Conservation (phyloP, 2,329 filamentous ascomycete genomes). For the Pestalotiopsis sp. region DNA sequence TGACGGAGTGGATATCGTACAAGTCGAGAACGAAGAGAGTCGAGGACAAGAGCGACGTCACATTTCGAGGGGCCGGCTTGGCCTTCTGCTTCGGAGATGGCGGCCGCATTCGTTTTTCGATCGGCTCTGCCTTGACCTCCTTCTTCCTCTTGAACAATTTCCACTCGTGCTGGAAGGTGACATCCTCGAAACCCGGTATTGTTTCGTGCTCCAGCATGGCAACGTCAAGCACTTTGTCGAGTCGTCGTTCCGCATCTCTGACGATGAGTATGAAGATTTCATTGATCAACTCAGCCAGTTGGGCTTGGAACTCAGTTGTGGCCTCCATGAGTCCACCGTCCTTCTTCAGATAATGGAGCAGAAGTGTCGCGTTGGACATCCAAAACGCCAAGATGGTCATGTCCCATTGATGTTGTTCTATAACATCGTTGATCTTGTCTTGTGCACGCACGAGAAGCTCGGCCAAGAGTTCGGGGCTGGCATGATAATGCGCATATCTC, state of each 20-base stretch:
- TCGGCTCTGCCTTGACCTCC: constrained; percentile 85
- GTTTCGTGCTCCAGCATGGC: constrained; percentile 98
- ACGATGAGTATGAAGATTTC: constrained; percentile 99
- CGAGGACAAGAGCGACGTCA: constrained; percentile 91
- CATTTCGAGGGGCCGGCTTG: constrained; percentile 89
- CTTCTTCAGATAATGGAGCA: constrained; percentile 97
- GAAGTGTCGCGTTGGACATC: constrained; percentile 93
- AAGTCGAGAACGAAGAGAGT: constrained; percentile 96
- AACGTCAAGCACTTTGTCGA: constrained; percentile 91
- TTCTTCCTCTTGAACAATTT: constrained; percentile 92
- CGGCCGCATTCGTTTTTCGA: constrained; percentile 87
- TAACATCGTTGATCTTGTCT: constrained; percentile 94
- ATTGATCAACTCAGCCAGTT: constrained; percentile 92
- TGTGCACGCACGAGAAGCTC: constrained; percentile 82
- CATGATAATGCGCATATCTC: constrained; percentile 94
- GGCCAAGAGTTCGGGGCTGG: constrained; percentile 79
- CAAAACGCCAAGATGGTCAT: constrained; percentile 99
- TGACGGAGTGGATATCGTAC: constrained; percentile 98
- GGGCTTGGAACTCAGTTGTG: constrained; percentile 86
- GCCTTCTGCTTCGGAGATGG: constrained; percentile 91
- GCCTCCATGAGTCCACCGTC: constrained; percentile 78
- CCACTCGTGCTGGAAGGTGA: constrained; percentile 98
- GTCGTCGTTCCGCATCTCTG: constrained; percentile 87
- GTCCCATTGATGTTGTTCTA: constrained; percentile 97
- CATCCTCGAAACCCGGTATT: constrained; percentile 94